phyloP scores from a whole-genome alignment of 2,329 filamentous ascomycete species.

The Cytospora mali region DNA sequence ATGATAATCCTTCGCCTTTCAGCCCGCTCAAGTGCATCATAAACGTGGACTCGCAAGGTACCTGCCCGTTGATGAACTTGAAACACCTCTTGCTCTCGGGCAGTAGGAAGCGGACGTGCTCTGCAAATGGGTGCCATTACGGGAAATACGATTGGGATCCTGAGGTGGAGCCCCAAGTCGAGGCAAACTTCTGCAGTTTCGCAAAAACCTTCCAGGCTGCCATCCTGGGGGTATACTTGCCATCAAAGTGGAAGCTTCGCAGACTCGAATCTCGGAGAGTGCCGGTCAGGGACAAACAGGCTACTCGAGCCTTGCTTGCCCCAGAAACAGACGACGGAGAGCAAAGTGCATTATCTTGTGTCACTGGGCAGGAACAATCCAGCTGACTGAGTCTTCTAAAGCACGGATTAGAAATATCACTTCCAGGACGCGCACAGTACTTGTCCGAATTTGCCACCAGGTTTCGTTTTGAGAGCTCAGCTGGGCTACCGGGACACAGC shows the following conservation, averaged over 20 bases:
- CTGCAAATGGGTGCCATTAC: neutral
- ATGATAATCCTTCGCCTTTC: neutral
- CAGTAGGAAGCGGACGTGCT: neutral
- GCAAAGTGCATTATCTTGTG: neutral
- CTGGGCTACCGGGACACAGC: conserved; percentile 1
- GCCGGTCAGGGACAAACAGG: neutral
- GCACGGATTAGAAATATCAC: neutral
- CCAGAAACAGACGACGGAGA: neutral
- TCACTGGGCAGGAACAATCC: neutral
- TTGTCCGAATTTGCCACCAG: conserved; percentile 41
- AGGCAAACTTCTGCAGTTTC: conserved; percentile 1
- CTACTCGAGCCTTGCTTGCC: neutral
- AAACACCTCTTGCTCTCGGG: too few species aligned
- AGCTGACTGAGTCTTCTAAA: neutral
- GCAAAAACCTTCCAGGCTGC: neutral
- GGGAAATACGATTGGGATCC: neutral
- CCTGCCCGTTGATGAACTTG: too few species aligned
- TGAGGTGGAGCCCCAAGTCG: neutral
- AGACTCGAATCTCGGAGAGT: neutral
- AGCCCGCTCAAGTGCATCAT: conserved; percentile 19
- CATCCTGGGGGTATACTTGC: neutral
- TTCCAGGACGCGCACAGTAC: conserved; percentile 31
- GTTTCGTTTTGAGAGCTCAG: conserved; percentile 38
- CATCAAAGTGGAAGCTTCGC: neutral
- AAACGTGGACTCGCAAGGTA: conserved; percentile 39